Conservation (phyloP, 306 rosid genomes). For the Inga leiocalycina region DNA sequence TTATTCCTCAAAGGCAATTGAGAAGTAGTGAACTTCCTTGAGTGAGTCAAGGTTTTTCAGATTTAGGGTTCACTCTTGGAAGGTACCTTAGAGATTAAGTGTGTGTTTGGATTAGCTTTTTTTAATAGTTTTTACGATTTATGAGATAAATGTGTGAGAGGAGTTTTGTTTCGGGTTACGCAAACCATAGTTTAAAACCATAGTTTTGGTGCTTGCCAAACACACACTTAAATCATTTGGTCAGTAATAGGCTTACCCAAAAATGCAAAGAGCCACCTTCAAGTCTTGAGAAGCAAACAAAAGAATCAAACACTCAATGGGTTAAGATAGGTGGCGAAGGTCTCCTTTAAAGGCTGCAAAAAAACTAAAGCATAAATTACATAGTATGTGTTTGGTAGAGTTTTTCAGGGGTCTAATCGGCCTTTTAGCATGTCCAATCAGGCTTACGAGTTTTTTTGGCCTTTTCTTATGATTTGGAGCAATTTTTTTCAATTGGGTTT, state of each 20-base stretch:
- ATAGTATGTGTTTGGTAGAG: neutral
- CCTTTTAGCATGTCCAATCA: too few relatives aligned
- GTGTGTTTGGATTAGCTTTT: too few relatives aligned
- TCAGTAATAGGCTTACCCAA: neutral
- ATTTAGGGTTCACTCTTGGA: neutral
- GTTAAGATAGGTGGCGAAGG: neutral
- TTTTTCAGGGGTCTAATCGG: too few relatives aligned
- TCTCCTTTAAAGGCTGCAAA: neutral
- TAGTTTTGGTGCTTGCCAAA: too few relatives aligned
- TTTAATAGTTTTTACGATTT: too few relatives aligned
- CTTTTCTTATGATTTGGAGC: too few relatives aligned
- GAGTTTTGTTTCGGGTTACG: too few relatives aligned
- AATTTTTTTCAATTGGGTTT: too few relatives aligned
- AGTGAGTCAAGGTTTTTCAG: neutral
- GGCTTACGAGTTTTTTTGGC: too few relatives aligned
- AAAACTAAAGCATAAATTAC: neutral
- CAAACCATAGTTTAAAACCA: too few relatives aligned
- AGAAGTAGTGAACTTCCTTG: neutral
- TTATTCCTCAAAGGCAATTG: neutral
- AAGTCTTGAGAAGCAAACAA: conserved; percentile 9
- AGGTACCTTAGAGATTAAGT: conserved; percentile 11
- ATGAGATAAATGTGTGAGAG: too few relatives aligned
- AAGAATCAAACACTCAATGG: neutral
- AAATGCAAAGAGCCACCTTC: neutral
- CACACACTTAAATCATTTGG: neutral